phyloP scores from a whole-genome alignment of 495 filamentous ascomycete genomes.

The Copromyces sp. region DNA sequence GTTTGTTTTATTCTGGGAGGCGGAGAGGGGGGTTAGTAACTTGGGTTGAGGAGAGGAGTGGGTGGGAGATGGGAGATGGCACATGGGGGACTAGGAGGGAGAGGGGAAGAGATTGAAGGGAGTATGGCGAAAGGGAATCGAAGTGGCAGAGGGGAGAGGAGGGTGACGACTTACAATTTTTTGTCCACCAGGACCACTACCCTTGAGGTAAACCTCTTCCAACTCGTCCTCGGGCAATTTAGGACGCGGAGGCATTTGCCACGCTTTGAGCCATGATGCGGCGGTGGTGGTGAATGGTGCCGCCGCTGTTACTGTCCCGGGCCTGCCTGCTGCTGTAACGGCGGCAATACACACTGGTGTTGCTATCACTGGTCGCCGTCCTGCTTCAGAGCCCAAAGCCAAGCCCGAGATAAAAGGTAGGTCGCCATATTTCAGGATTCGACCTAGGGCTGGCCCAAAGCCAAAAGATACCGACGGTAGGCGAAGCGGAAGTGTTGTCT shows the following conservation, averaged over 20 bases:
- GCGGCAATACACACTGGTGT: not conserved
- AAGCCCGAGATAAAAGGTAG: not conserved
- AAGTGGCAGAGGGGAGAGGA: not conserved
- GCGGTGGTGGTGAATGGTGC: not conserved
- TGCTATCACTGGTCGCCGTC: not conserved
- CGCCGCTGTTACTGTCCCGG: not conserved
- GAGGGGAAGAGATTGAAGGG: slow-evolving; percentile 5
- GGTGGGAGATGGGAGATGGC: not conserved
- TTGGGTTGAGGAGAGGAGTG: not conserved
- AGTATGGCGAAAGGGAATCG: slow-evolving; percentile 16
- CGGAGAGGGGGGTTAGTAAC: not conserved
- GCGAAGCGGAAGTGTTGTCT: not conserved
- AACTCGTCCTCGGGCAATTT: slow-evolving; percentile 65
- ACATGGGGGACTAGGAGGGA: not conserved
- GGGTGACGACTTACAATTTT: slow-evolving; percentile 55
- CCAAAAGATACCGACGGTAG: not conserved
- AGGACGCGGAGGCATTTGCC: slow-evolving; percentile 59
- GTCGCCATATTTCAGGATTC: not conserved
- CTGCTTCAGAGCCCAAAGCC: not conserved
- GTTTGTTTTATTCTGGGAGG: slow-evolving; percentile 78
- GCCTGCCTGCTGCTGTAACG: not conserved
- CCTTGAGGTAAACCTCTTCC: slow-evolving; percentile 77
- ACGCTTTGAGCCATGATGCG: slow-evolving; percentile 7
- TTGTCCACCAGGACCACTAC: slow-evolving; percentile 87
- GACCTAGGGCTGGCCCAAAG: not conserved